Base-by-base conservation (phyloP, 2,329 filamentous ascomycete genomes). In the Mollisiaceae sp. region DNA sequence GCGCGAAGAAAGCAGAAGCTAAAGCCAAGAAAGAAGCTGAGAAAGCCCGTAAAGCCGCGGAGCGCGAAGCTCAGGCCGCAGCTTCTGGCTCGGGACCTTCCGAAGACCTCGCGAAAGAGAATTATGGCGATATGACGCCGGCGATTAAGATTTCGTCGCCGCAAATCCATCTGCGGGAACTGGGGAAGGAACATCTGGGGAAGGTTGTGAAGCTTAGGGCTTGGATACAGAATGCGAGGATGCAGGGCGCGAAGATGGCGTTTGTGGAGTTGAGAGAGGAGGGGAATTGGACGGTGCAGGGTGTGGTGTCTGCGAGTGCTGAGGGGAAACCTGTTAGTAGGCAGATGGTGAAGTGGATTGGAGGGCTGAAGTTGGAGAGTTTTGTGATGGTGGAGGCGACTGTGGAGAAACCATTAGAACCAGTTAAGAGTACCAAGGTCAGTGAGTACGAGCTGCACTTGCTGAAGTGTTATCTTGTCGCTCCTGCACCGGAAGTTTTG, bases 291-390 rank as follows among this genome's bases (percentile, higher is more conserved):
- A 90, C 89, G 32, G 89, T 97, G 45, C 94, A 97, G 82, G 93
- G 90, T 60, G 90, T 97, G 43, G 82, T 93, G 18, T 84, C 85
- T 20, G 90, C 87, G 58, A 86, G 86, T 74, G 79, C 83, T 76
- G 87, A 93, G 74, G 88, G 84, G 41, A 85, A 81, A 59, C 80
- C 80, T 8, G 86, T 93, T 43, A 91, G 87, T 68, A 90, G 89
- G 77, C 93, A 92, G 79, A 98, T 98, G 94, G 92, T 97, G 77
- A 98, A 98, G 82, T 98, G 91, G 87, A 88, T 91, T 59, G 87
- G 86, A 57, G 85, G 82, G 52, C 80, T 97, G 71, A 90, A 87
- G 75, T 84, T 90, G 55, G 94, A 97, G 83, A 93, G 90, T 72
- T 93, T 91, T 72, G 89, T 97, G 32, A 82, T 89, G 47, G 89